Evolutionary conservation across 176 grass and related monocot genomes (phyloP).

Genomic region (Otatea glauca): DNA sequence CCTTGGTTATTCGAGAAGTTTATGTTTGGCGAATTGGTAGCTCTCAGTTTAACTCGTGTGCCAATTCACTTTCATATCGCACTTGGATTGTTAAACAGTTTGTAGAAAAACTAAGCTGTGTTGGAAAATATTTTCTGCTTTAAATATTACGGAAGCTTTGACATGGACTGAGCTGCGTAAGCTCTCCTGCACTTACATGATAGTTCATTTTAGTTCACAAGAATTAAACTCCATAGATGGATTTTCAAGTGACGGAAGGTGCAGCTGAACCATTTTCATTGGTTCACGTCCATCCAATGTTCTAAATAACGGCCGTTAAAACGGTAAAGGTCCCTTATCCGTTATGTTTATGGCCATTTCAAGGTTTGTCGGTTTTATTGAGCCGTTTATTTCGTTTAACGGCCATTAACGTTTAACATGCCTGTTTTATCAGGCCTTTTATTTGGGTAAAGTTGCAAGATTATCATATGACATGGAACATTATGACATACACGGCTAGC

Average conservation of each 20-base stretch:
- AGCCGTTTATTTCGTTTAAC: too few relatives aligned
- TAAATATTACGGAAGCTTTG: slow-evolving; percentile 7
- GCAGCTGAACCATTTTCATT: background rate
- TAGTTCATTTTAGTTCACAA: background rate
- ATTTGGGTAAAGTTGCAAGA: too few relatives aligned
- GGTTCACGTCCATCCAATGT: background rate
- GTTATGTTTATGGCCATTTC: too few relatives aligned
- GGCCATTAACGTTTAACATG: too few relatives aligned
- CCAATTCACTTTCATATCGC: slow-evolving; percentile 1
- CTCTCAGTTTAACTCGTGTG: slow-evolving; percentile 10
- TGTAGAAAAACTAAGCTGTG: background rate
- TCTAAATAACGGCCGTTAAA: too few relatives aligned
- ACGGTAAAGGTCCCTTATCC: too few relatives aligned
- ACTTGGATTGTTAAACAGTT: background rate
- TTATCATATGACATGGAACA: too few relatives aligned
- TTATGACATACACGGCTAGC: too few relatives aligned
- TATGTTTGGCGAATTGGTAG: background rate
- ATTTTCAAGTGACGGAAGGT: background rate
- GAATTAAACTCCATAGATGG: slow-evolving; percentile 10
- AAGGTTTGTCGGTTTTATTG: too few relatives aligned
- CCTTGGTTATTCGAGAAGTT: background rate
- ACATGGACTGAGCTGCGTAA: background rate
- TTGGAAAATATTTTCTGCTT: background rate
- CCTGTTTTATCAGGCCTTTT: too few relatives aligned
- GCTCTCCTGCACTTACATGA: background rate